phyloP scores from a whole-genome alignment of 176 grass and related monocot species.

The Musa beccarii region DNA sequence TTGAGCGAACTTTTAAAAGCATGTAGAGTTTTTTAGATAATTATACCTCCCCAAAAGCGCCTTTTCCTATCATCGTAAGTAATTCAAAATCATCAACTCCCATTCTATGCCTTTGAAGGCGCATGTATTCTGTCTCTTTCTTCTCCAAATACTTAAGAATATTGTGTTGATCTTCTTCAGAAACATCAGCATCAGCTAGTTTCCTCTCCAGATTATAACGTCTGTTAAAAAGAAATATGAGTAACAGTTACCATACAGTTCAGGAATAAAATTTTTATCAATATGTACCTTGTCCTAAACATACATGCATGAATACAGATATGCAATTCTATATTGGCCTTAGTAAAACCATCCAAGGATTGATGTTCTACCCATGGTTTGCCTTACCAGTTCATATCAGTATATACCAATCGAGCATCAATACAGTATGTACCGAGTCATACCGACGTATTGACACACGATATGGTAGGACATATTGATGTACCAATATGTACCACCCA shows the following conservation, averaged over 20 bases:
- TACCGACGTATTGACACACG: too few relatives aligned
- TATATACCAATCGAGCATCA: too few relatives aligned
- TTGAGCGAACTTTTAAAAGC: background rate
- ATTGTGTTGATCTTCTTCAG: slow-evolving; percentile 78
- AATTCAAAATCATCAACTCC: slow-evolving; percentile 93
- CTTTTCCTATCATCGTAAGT: slow-evolving; percentile 94
- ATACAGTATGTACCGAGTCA: too few relatives aligned
- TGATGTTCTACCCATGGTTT: too few relatives aligned
- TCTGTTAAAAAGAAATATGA: slow-evolving; percentile 20
- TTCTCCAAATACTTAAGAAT: slow-evolving; percentile 90
- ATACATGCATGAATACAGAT: too few relatives aligned
- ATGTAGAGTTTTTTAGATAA: slow-evolving; percentile 9
- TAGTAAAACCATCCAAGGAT: too few relatives aligned
- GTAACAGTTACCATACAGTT: background rate
- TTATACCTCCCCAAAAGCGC: slow-evolving; percentile 96
- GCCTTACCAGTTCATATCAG: too few relatives aligned
- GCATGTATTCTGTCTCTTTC: slow-evolving; percentile 98
- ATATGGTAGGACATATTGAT: too few relatives aligned
- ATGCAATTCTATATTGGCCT: too few relatives aligned
- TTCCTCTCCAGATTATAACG: slow-evolving; percentile 80
- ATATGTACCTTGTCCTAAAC: too few relatives aligned
- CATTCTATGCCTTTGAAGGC: slow-evolving; percentile 95
- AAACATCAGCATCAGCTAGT: slow-evolving; percentile 72
- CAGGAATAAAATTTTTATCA: background rate
- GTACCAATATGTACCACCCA: too few relatives aligned